Base-by-base conservation (phyloP, 257 asterid genomes). In the Paraleonurus japonicus region DNA sequence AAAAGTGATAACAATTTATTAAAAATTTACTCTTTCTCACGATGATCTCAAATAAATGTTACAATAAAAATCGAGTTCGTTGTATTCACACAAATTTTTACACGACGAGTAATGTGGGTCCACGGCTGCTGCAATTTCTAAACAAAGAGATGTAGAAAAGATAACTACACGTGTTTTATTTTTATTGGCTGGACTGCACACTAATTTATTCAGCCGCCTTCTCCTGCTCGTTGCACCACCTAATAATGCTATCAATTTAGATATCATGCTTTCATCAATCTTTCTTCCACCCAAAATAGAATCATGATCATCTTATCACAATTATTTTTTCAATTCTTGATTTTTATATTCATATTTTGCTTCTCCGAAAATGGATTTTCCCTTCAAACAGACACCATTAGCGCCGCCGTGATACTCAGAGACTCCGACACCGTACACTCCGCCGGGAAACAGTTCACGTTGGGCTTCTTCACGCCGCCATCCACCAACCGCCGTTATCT, bases 401-500 rank as follows among this genome's bases (percentile, higher is more conserved):
- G 61, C 76, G 48, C 78, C 61, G 30, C 67, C 17, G 45, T 67
- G 24, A 60, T 69, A 35, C 80, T 77, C n/a, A 32, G 37, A 33
- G 82, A 81, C 67, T 35, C 74, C 64, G 78, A 77, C 33, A 70
- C 82, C 4, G 23, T 81, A 7, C 51, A 17, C 43, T 77, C 82
- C 43, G 15, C 78, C 22, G 69, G 78, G 55, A 47, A 55, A 0
- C 71, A 64, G 51, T 81, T 77, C 73, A 66, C 65, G 13, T 50
- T 81, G 4, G 85, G 85, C 7, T 81, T 81, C 60, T 81, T 81
- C 80, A 70, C 67, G 16, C 17, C 50, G 50, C 1, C 43, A 13
- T 0, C 50, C 69, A 65, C 80, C 28, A 64, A 45, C 55, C 64
- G 43, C 32, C 82, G 85, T 1, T 81, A 77, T 8, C 3, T 78